Percentiles rank a stretch among this genome's conserved stretches.
phyloP scores from a whole-genome alignment of 2,329 filamentous ascomycete species.

The Colletotrichum costaricense region DNA sequence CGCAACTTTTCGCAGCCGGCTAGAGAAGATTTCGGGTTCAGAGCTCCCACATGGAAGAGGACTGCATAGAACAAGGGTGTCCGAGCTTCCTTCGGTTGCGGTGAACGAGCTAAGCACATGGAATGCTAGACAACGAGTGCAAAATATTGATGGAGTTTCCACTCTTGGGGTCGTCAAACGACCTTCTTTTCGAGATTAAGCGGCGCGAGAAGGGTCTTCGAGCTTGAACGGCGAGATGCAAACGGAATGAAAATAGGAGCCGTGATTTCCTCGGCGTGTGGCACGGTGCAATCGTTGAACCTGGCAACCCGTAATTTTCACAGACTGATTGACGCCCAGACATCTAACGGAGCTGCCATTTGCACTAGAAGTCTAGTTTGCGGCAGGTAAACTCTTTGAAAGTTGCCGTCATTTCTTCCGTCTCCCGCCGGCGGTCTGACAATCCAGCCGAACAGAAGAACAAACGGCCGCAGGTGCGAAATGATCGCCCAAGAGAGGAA shows the following conservation, averaged over 20 bases:
- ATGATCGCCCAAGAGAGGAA: not conserved
- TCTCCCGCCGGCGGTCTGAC: no score
- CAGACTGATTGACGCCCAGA: not conserved
- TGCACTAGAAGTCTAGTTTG: not conserved
- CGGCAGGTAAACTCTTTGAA: not conserved
- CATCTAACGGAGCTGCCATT: not conserved
- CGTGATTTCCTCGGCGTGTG: not conserved
- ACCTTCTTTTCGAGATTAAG: not conserved
- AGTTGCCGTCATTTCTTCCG: not conserved
- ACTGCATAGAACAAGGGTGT: not conserved
- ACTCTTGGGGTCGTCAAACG: not conserved
- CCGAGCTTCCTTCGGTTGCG: slow-evolving; percentile 2
- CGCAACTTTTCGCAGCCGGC: not conserved
- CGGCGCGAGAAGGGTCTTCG: not conserved
- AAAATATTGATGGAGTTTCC: not conserved
- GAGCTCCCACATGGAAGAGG: not conserved
- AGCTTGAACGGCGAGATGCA: not conserved
- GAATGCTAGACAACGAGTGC: slow-evolving; percentile 8
- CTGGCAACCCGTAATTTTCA: not conserved
- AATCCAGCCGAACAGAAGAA: not conserved
- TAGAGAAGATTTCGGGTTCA: not conserved
- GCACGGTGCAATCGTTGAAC: not conserved
- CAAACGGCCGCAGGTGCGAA: not conserved
- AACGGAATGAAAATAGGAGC: not conserved
- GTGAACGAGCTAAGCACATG: not conserved